Evolutionary conservation across 2,329 filamentous ascomycete genomes (phyloP).

Genomic region (Aspergillus sclerotialis): DNA sequence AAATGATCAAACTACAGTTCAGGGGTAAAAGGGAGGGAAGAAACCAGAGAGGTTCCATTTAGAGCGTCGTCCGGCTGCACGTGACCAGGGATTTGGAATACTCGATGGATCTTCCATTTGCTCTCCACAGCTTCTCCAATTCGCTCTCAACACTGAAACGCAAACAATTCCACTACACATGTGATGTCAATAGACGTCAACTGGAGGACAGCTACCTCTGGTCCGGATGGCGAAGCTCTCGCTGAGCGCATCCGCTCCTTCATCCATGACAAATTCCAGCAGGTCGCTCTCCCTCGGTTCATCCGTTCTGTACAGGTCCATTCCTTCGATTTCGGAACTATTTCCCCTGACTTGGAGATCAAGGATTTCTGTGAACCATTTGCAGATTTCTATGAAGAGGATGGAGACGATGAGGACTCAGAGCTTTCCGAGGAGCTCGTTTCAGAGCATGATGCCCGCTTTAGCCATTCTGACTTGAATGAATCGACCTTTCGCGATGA

Average conservation of each 20-base stretch:
- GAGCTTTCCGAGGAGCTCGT: slow-evolving; percentile 29
- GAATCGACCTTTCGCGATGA: slow-evolving; percentile 26
- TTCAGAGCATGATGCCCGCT: slow-evolving; percentile 16
- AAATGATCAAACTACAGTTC: too few species aligned
- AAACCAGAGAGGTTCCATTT: too few species aligned
- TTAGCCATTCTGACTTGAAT: slow-evolving; percentile 15
- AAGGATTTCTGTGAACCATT: slow-evolving; percentile 96
- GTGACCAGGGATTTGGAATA: too few species aligned
- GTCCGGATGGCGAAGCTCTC: slow-evolving; percentile 76
- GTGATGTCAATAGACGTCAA: slow-evolving; percentile 96
- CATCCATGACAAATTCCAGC: slow-evolving; percentile 92
- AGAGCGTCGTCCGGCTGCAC: too few species aligned
- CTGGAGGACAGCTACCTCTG: slow-evolving; percentile 87
- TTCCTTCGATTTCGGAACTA: slow-evolving; percentile 82
- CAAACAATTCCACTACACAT: too few species aligned
- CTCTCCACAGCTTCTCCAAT: too few species aligned
- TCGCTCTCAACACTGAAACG: too few species aligned
- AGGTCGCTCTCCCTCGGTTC: slow-evolving; percentile 83
- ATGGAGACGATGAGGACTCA: slow-evolving; percentile 45
- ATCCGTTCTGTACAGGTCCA: slow-evolving; percentile 95
- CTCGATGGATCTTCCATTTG: too few species aligned
- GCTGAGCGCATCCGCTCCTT: slow-evolving; percentile 85
- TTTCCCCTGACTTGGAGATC: slow-evolving; percentile 78
- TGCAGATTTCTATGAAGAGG: slow-evolving; percentile 89
- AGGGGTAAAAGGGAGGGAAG: too few species aligned